Evolutionary conservation across 2,329 filamentous ascomycete genomes (phyloP), one percentile per base, ranked within the genome.

Genomic region (Monilinia laxa): DNA sequence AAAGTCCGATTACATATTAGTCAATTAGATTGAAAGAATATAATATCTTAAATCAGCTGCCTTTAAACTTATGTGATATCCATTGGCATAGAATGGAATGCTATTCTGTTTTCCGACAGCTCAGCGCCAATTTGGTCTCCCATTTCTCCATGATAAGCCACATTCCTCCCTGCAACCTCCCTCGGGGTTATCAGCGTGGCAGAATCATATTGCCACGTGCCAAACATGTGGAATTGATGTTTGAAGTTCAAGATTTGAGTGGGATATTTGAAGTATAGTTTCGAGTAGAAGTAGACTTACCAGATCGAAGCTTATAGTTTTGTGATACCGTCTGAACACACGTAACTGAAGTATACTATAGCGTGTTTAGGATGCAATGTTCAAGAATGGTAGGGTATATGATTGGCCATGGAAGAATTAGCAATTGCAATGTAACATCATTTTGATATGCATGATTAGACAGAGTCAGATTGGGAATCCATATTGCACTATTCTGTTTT

Each of bases 1-100:
- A 58, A 58, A 47, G 40, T 47, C 6, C 56, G 10, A 59, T 23
- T n/a, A 47, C 25, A 47, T 25, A 40, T 31, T 31, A 31, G 40
- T 59, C 40, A 45, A n/a, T 47, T 47, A 59, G 56, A 59, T 59
- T 38, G 31, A 59, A 45, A 47, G 40, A 59, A 59, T 20, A 47
- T 9, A 59, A n/a, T 59, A 47, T 47, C 18, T 35, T 59, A n/a
- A 35, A 59, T 25, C 40, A 23, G 5, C 28, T 28, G 23, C 5
- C 12, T 23, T 47, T 3, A 5, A 47, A 35, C 31, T 47, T 20
- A 47, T 47, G 14, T 31, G 25, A 59, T n/a, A 18, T 47, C 23
- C 25, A n/a, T n/a, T 40, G 28, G 42, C 2, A 47, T 47, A 20
- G 42, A 47, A 42, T 4, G 16, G 47, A 28, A 59, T 18, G 40